Evolutionary conservation across 805 yeast species (phyloP), one percentile per base, ranked within the genome.

Genomic region (Yamadazyma sp.): DNA sequence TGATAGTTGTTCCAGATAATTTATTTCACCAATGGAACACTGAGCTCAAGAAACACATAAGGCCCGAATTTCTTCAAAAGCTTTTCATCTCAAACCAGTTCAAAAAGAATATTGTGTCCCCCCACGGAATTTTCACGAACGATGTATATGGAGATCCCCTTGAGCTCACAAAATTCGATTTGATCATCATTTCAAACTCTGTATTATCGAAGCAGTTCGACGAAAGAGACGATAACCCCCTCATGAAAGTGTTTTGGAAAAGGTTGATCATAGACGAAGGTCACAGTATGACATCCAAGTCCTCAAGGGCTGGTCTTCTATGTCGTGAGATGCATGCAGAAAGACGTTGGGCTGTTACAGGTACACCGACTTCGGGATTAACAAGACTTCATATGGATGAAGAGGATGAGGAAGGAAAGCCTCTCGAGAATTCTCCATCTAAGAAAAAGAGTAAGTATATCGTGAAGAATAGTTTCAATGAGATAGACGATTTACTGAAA

Each of bases 241-340:
- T 82, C 8, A 53, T 58, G 24, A 48, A 54, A 9, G 55, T 81
- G 1, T 77, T 71, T 46, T 82, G 89, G 88, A 82, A 82, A 50
- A 52, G 89, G 15, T 59, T 82, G 20, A 79, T 83, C 12, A 76
- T 83, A n/a, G 90, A 82, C 54, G 90, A 82, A 54, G 89, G 89
- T 0, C 89, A 82, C 53, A 70, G 80, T 18, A 70, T 82, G 74
- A 70, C 67, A 41, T 69, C 81, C 6, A 71, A 70, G 38, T 54
- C 68, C 1, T 69, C 84, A 0, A 63, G 74, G 34, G 68, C 76
- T 0, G 80, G 76, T 6, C 50, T 57, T 6, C 51, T 77, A 22
- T 78, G 84, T 13, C 65, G 64, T 22, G 58, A 62, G 15, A 50
- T 83, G 31, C 54, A 59, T 32, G 74, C 75, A 6, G 90, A 82